Base-by-base conservation (phyloP, 1,284 basidiomycete species). In the Apiotrichum domesticum region DNA sequence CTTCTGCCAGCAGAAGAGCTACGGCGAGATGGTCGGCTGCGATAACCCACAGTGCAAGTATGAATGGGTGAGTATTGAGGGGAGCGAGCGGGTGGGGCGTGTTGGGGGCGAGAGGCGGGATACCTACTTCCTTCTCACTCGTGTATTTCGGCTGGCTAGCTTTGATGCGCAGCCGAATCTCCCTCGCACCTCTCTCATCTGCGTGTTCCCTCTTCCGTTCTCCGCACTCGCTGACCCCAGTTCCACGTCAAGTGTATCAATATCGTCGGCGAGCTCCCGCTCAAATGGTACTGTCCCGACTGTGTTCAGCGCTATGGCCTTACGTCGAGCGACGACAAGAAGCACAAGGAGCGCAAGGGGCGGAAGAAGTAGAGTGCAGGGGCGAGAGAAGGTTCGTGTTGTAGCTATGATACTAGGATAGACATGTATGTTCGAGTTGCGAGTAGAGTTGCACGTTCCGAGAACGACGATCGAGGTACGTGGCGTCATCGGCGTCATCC, bases 1-100 rank as follows among this genome's bases (percentile, higher is more conserved):
- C 76, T 84, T 87, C 80, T 97, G 93, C 73, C 82, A 90, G 67
- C 82, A 87, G 29, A 82, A 87, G 60, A 91, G 88, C 70, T 94
- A 87, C 68, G 93, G 93, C 40, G 88, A 94, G 74, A 97, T 97
- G 93, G 90, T 97, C 67, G 93, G 85, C 4, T 97, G 93, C 73
- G 93, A 97, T 73, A 88, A 87, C 65, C 78, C 80, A 15, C 81
- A 82, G 50, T 97, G 93, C 76, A 85, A 86, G 66, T 81, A 83
- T 59, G 92, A 96, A 85, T 96, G 93, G 93, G 90, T 93, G 66
- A 67, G 88, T 37, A 6, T 2, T 6, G 9, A 44, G 4, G 13
- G 35, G 15, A 21, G 9, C 14, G 37, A 5, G 32, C 5, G 41
- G 11, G 50, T 6, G 21, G 21, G 21, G 21, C 21, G 21, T 21